Percentiles rank a stretch among this genome's conserved stretches.
Evolutionary conservation across 139 green algal species (phyloP).

Genomic region (Volvox africanus): DNA sequence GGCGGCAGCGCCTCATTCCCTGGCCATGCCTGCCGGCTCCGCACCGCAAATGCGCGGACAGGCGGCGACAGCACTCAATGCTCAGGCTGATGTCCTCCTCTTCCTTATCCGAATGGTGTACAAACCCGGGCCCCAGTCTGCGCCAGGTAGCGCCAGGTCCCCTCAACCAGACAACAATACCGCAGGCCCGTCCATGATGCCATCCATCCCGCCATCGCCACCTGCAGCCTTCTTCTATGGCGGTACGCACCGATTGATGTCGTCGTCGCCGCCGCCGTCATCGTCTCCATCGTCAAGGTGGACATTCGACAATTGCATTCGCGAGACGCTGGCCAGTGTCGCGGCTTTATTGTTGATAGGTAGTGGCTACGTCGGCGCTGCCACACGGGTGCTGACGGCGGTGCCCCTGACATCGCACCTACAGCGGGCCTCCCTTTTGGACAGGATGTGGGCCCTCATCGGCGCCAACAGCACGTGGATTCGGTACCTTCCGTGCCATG

Average conservation of each 20-base stretch:
- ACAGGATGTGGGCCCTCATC: conserved; percentile 26
- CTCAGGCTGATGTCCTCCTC: neutral
- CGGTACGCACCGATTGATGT: too few relatives aligned
- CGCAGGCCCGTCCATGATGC: too few relatives aligned
- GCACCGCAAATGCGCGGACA: neutral
- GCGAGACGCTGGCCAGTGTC: neutral
- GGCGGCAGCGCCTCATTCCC: neutral
- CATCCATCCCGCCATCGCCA: too few relatives aligned
- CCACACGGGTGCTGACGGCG: neutral
- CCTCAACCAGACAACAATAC: too few relatives aligned
- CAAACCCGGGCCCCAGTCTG: neutral
- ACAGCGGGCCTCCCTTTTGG: neutral
- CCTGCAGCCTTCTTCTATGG: too few relatives aligned
- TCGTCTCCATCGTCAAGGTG: neutral
- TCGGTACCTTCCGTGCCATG: conserved; percentile 18
- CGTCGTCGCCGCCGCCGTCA: too few relatives aligned
- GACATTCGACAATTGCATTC: neutral
- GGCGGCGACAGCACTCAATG: neutral
- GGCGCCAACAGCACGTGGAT: conserved; percentile 22
- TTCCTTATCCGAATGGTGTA: neutral
- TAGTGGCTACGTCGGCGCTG: neutral
- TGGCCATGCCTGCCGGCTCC: neutral
- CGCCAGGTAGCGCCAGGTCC: too few relatives aligned
- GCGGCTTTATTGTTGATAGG: conserved; percentile 13
- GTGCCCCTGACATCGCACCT: neutral